Conservation (phyloP, 768 basidiomycete genomes). For the Boletales sp. region DNA sequence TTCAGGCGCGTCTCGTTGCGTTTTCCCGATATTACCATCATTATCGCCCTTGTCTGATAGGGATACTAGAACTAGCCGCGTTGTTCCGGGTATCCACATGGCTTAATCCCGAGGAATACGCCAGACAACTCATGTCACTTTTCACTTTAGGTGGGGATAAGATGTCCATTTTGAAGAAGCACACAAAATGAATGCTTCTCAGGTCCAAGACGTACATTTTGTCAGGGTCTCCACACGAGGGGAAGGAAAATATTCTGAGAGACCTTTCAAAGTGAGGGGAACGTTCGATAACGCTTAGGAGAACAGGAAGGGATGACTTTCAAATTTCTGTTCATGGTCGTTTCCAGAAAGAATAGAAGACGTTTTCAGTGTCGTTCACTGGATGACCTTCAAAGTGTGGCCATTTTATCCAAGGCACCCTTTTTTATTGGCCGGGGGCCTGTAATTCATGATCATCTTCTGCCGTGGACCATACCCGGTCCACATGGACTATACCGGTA, state of each 20-base stretch:
- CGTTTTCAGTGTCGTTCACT: conserved; percentile 12
- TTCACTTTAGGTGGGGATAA: conserved; percentile 12
- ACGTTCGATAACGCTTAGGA: background rate
- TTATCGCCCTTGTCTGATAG: conserved; percentile 7
- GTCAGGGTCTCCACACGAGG: background rate
- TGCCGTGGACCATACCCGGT: conserved; percentile 29
- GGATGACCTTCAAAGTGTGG: conserved; percentile 18
- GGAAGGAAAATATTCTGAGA: conserved; percentile 9
- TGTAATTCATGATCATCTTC: conserved; percentile 35
- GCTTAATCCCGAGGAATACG: conserved; percentile 18
- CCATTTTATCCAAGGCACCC: conserved; percentile 16
- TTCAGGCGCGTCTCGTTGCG: conserved; percentile 13
- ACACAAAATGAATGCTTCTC: background rate
- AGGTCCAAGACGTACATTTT: conserved; percentile 17
- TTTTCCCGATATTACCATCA: background rate
- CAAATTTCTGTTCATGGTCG: conserved; percentile 21
- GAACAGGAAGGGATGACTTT: conserved; percentile 7
- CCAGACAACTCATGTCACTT: conserved; percentile 12
- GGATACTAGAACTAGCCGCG: conserved; percentile 14
- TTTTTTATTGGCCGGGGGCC: conserved; percentile 36
- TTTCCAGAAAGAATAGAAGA: conserved; percentile 20
- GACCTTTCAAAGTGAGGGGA: conserved; percentile 16
- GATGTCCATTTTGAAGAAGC: background rate
- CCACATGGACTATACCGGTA: conserved; percentile 8
- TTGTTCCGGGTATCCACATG: conserved; percentile 21